These are phyloP conservation scores for Ceratorhiza oryzae-sativae DNA, from an alignment of 1,284 basidiomycete species.

Conservation along the genomic window DNA sequence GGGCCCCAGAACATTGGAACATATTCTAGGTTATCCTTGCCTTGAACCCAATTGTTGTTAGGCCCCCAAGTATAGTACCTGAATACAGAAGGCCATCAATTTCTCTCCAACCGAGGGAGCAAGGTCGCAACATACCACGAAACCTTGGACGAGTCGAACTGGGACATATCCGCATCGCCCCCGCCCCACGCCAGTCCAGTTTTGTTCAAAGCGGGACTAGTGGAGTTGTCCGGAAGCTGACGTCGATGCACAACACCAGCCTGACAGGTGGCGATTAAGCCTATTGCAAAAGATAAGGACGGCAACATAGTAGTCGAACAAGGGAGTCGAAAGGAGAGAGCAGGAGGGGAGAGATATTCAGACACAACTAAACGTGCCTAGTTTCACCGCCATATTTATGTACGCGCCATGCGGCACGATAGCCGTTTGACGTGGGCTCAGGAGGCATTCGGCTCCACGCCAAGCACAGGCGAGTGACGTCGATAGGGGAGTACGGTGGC, in stretches of 20 bases:
- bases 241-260: conserved; percentile 3
- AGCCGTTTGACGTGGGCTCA: neutral
- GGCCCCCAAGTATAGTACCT: conserved; percentile 43
- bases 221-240: conserved; percentile 8
- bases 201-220: conserved; percentile 14
- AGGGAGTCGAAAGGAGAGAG: conserved; percentile 1
- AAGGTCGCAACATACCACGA: conserved; percentile 8
- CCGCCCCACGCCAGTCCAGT: conserved; percentile 33
- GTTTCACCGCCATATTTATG: neutral
- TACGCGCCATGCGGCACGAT: neutral
- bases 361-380: neutral
- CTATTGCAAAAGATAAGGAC: conserved; percentile 8
- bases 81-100: neutral
- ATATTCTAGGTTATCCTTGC: conserved; percentile 44
- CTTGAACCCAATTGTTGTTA: conserved; percentile 35
- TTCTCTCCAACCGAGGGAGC: neutral
- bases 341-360: neutral
- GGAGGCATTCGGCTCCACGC: conserved; percentile 3
- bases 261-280: neutral
- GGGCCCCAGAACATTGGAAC: conserved; percentile 54
- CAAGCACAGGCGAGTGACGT: conserved; percentile 15
- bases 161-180: conserved; percentile 33
- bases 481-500: neutral
- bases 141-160: conserved; percentile 33
- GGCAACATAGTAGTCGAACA: neutral